These are phyloP conservation scores for Metarhizium guizhouense DNA, from an alignment of 2,329 filamentous ascomycete species.

Conservation along the genomic window DNA sequence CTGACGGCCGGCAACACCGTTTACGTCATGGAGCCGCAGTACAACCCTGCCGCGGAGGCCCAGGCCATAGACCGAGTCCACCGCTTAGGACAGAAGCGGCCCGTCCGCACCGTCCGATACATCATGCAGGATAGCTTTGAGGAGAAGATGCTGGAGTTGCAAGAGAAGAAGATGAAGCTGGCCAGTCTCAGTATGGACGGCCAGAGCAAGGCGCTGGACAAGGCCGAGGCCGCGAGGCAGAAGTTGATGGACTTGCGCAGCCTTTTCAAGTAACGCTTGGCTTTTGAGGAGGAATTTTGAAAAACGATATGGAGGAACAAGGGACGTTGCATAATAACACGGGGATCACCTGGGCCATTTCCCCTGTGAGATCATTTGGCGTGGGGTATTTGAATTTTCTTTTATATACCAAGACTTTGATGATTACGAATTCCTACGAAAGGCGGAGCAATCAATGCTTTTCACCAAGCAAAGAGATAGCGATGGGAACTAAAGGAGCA, in stretches of 20 bases:
- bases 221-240: slow-evolving; percentile 48
- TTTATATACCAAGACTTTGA: not conserved
- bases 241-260: slow-evolving; percentile 50
- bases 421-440: not conserved
- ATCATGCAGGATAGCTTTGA: slow-evolving; percentile 90
- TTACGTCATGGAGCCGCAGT: slow-evolving; percentile 97
- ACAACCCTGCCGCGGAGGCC: slow-evolving; percentile 89
- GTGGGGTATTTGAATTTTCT: not conserved
- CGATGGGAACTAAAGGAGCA: not conserved
- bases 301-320: not conserved
- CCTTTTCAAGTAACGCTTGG: slow-evolving; percentile 39
- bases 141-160: slow-evolving; percentile 82
- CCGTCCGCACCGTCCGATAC: slow-evolving; percentile 78
- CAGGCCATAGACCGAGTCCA: slow-evolving; percentile 93
- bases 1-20: slow-evolving; percentile 78
- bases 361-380: too few relatives aligned
- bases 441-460: not conserved
- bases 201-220: slow-evolving; percentile 43
- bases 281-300: not conserved
- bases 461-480: not conserved
- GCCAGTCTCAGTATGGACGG: slow-evolving; percentile 79
- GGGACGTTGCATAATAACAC: not conserved
- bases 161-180: slow-evolving; percentile 86
- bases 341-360: too few relatives aligned
- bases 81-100: slow-evolving; percentile 79